Evolutionary conservation across 371 early-diverging fungal genomes (phyloP), one percentile per base, ranked within the genome.

Genomic region (Mortierella sp.): DNA sequence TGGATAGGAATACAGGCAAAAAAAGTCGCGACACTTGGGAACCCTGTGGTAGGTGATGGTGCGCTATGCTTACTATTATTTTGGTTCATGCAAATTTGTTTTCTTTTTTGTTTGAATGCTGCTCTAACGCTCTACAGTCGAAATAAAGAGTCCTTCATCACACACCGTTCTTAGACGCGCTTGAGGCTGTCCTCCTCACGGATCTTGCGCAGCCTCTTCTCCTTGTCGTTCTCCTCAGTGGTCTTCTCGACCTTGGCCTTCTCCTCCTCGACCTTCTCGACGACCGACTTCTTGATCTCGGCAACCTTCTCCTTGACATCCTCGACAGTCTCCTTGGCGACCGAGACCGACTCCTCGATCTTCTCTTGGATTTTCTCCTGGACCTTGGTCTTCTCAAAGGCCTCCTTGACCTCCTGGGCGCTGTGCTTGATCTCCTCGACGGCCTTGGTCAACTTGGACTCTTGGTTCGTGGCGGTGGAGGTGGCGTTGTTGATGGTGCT

Each of bases 221-320:
- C 79, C 31, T 34, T 37, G 47, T 73, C 74, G 24, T 39, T 50
- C 43, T 79, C 71, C 45, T 79, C 74, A 29, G 8, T 64, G 34
- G 53, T 31, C 61, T 73, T 66, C 34, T 70, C 74, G 11, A 61
- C 67, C 74, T 66, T 47, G 53, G 44, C 29, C 79, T 74, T 73
- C 44, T 52, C 64, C 47, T 71, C 66, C 70, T 70, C 70, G 9
- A 74, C 61, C 64, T 79, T 70, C 37, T 66, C 70, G 2, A 70
- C 70, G 8, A 79, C 61, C 6, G 79, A 63, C 79, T 79, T 73
- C 74, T 79, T 79, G 39, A 79, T 44, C 74, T 79, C 69, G 53
- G 79, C 74, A 7, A 74, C 79, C 79, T 74, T 79, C 55, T 68
- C 76, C 80, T 75, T 79, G 45, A 73, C 76, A 22, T 77, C 77